A percentile compares a stretch with the other conserved stretches of the same genome.
Conservation (phyloP, 371 early-diverging fungal species). For the Choanephora cucurbitarum region DNA sequence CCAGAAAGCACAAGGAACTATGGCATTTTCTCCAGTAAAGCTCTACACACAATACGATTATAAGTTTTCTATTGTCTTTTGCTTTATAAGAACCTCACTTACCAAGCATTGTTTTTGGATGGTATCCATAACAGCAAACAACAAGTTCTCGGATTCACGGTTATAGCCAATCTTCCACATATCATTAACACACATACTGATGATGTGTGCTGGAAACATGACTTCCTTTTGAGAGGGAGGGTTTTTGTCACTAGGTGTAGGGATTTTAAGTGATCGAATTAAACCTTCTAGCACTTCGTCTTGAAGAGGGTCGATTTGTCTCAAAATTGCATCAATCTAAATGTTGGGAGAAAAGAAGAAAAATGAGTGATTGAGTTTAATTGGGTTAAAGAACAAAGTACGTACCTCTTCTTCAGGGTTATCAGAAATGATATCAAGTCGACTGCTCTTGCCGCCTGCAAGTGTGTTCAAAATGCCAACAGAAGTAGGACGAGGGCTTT, state of each 20-base stretch:
- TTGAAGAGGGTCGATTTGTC: conserved; percentile 76
- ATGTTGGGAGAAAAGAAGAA: conserved; percentile 10
- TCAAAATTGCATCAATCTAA: conserved; percentile 55
- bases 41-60: conserved; percentile 14
- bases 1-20: conserved; percentile 83
- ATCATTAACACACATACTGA: conserved; percentile 80
- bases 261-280: conserved; percentile 84
- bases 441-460: conserved; percentile 23
- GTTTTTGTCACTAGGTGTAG: conserved; percentile 81
- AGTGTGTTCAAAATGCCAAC: conserved; percentile 39
- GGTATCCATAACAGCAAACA: conserved; percentile 85
- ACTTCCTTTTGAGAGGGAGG: conserved; percentile 84
- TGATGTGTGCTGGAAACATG: conserved; percentile 92
- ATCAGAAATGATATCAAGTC: conserved; percentile 19
- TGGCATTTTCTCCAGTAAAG: conserved; percentile 55
- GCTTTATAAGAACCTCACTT: conserved; percentile 9
- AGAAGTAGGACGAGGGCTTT: conserved; percentile 48
- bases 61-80: background rate
- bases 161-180: conserved; percentile 83
- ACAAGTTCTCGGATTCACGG: conserved; percentile 77
- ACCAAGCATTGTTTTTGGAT: conserved; percentile 78
- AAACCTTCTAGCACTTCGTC: conserved; percentile 89
- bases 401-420: conserved; percentile 43
- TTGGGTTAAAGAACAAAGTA: background rate
- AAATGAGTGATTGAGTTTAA: too few relatives aligned